Conservation (phyloP, 805 yeast species). For the Starmerella apis region DNA sequence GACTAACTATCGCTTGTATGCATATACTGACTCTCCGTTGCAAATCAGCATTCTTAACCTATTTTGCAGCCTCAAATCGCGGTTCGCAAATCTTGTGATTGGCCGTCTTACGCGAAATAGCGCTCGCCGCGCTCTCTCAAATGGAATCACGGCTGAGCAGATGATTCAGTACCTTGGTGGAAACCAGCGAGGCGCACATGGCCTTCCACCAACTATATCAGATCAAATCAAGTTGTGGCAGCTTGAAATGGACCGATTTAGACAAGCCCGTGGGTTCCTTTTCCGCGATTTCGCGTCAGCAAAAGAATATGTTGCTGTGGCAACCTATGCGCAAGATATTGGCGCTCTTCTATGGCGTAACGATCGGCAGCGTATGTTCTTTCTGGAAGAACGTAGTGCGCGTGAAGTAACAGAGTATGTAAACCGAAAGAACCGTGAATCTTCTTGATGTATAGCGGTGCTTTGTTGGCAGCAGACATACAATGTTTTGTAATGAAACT, state of each 20-base stretch:
- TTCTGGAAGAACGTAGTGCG: slow-evolving; percentile 46
- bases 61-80: slow-evolving; percentile 71
- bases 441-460: not conserved
- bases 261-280: slow-evolving; percentile 73
- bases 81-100: slow-evolving; percentile 85
- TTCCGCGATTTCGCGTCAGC: slow-evolving; percentile 75
- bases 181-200: slow-evolving; percentile 61
- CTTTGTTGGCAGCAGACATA: no score
- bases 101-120: slow-evolving; percentile 92
- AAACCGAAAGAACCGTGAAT: slow-evolving; percentile 5
- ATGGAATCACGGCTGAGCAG: slow-evolving; percentile 93
- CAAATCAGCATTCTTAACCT: slow-evolving; percentile 87
- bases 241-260: slow-evolving; percentile 83
- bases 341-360: slow-evolving; percentile 90
- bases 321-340: slow-evolving; percentile 74
- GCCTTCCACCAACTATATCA: slow-evolving; percentile 91
- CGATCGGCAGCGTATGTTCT: slow-evolving; percentile 56
- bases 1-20: slow-evolving; percentile 86
- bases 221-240: slow-evolving; percentile 97
- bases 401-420: slow-evolving; percentile 17
- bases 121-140: slow-evolving; percentile 65
- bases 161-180: slow-evolving; percentile 77
- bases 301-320: slow-evolving; percentile 62
- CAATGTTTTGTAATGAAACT: not conserved
- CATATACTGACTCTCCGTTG: slow-evolving; percentile 86